Base-by-base conservation (phyloP, 352 stramenopile species). In the Pythium plurisporium region DNA sequence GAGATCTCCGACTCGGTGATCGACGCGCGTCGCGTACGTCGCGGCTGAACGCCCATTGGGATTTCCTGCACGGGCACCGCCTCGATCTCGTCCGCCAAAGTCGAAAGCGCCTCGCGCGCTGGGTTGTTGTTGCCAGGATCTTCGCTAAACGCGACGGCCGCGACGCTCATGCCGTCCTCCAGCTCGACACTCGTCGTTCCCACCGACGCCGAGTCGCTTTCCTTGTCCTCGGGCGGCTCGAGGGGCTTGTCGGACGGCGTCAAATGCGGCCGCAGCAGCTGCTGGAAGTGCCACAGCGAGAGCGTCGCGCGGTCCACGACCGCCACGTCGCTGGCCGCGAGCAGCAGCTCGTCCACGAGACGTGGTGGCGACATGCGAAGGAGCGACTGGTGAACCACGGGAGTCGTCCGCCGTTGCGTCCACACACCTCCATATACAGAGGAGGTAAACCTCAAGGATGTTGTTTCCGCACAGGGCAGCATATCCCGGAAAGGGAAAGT, bases 281-380 rank as follows among this genome's bases (percentile, higher is more conserved):
- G 76, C 47, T 80, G 71, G 59, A 89, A 87, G 65, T 93, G 82
- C 82, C 82, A 93, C 17, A 91, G 73, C 31, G 82, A 89, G 12
- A 93, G 67, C 41, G 75, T 82, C 65, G 79, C 72, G 47, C 79
- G 80, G 65, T 91, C 87, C 50, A 93, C 69, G 47, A 87, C 76
- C 31, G 59, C 74, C 41, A 93, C 65, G 64, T 93, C 80, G 27
- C 59, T 54, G 46, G 74, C 75, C n/a, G 59, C 64, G 33, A 92
- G 70, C 56, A 88, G 52, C 44, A 88, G 62, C 66, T 79, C 69
- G 49, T 83, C 65, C 44, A 89, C 64, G 40, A 57, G 63, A 34
- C 60, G 71, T 34, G 40, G 5, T n/a, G 48, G 8, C 3, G 33
- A 4, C 12, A n/a, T 0, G n/a, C n/a, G n/a, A n/a, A n/a, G n/a